Evolutionary conservation across 495 filamentous ascomycete genomes (phyloP), one percentile per base, ranked within the genome.

Genomic region (Delitschia confertaspora): DNA sequence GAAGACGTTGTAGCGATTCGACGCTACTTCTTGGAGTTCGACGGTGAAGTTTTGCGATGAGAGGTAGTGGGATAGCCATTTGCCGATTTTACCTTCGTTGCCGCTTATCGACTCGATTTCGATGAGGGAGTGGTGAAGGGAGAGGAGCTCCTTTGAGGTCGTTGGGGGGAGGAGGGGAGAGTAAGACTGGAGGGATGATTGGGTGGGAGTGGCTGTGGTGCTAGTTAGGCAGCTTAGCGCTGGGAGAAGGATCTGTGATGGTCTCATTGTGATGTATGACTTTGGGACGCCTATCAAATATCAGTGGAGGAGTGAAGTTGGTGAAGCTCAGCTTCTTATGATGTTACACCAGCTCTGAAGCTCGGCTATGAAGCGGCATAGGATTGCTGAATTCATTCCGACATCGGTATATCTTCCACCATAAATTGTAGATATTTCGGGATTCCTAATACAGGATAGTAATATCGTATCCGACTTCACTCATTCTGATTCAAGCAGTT

Each of bases 41-140:
- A 85, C 79, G 11, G 70, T 79, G 65, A 80, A 82, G 58, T 77
- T 56, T 22, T 57, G 43, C 2, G 27, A 27, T 13, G 70, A 53
- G 23, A 96, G 78, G 60, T 82, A 84, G 0, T 70, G 53, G 20
- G 72, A 69, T 6, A 98, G 71, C 63, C 80, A 91, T 38, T 68
- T 49, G 25, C 78, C 83, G 26, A 83, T 75, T 2, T 71, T 66
- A 49, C 75, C 62, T 57, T 98, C 91, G 53, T 81, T 71, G 35
- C 73, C 71, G n/a, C 77, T 77, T 51, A 93, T 72, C 6, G 87
- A 94, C 29, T 80, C 67, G 35, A 83, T 80, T 39, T 82, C 66
- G 27, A 94, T 74, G 6, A 98, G 76, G 17, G 73, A 66, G 29
- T 78, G 73, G 65, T 95, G 91, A 5, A 95, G 72, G 13, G 74